Conservation (phyloP, 495 filamentous ascomycete species). For the Talaromyces thailandensis region DNA sequence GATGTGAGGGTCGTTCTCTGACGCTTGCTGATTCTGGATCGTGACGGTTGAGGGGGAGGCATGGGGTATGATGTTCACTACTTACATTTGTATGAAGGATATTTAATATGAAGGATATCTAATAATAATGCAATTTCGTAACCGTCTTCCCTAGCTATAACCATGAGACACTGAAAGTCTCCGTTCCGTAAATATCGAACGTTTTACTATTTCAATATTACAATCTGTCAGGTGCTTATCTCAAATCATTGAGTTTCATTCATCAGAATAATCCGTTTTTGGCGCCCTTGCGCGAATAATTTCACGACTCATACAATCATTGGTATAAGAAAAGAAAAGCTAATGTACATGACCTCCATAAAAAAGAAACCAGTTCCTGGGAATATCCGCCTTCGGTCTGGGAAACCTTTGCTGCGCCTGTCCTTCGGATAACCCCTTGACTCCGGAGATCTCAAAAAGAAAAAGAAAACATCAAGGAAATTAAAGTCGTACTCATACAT, state of each 20-base stretch:
- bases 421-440: conserved; percentile 2
- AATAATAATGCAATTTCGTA: no score
- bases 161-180: no score
- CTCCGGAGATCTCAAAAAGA: not conserved
- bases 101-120: no score
- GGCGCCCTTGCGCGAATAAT: not conserved
- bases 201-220: not conserved
- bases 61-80: no score
- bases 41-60: not conserved
- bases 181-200: no score
- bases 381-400: not conserved
- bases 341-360: conserved; percentile 6
- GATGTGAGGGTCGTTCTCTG: not conserved
- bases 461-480: not conserved
- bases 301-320: not conserved
- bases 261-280: not conserved
- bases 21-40: no score
- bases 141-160: no score
- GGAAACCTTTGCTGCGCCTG: not conserved
- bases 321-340: not conserved
- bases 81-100: no score
- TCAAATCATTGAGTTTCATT: not conserved
- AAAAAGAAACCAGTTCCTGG: not conserved
- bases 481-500: conserved; percentile 1
- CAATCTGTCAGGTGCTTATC: not conserved